These are phyloP conservation scores for Clavariopsis aquatica DNA, from an alignment of 495 filamentous ascomycete genomes.

Conservation along the genomic window DNA sequence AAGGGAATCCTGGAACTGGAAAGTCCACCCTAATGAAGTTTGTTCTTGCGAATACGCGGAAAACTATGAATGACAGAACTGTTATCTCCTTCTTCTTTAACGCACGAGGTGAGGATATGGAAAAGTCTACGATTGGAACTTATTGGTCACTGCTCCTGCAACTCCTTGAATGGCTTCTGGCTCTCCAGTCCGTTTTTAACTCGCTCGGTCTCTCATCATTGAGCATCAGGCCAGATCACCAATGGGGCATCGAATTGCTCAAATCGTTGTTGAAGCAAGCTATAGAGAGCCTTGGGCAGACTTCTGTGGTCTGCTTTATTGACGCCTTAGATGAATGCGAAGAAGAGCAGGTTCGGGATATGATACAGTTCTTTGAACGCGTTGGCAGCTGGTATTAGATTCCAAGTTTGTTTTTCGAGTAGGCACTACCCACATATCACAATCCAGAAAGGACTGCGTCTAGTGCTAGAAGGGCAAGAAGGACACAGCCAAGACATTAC, in stretches of 20 bases:
- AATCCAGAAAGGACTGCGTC: constrained; percentile 41
- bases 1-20: constrained; percentile 40
- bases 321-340: constrained; percentile 35
- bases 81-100: constrained; percentile 49
- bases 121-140: constrained; percentile 30
- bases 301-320: constrained; percentile 21
- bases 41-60: constrained; percentile 2
- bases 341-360: constrained; percentile 18
- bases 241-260: constrained; percentile 19
- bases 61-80: constrained; percentile 19
- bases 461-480: constrained; percentile 40
- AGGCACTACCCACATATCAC: constrained; percentile 54
- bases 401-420: constrained; percentile 52
- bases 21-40: constrained; percentile 40
- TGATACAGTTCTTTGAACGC: constrained; percentile 24
- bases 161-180: constrained; percentile 22
- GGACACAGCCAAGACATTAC: constrained; percentile 24
- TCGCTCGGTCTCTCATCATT: constrained; percentile 9
- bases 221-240: constrained; percentile 15
- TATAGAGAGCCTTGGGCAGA: constrained; percentile 12
- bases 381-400: constrained; percentile 13
- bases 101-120: constrained; percentile 41
- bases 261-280: constrained; percentile 10
- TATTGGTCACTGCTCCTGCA: constrained; percentile 27
- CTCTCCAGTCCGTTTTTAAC: constrained; percentile 15